Percentiles rank a stretch among this genome's conserved stretches.
Evolutionary conservation across 306 rosid species (phyloP).

Genomic region (Lagenaria siceraria): DNA sequence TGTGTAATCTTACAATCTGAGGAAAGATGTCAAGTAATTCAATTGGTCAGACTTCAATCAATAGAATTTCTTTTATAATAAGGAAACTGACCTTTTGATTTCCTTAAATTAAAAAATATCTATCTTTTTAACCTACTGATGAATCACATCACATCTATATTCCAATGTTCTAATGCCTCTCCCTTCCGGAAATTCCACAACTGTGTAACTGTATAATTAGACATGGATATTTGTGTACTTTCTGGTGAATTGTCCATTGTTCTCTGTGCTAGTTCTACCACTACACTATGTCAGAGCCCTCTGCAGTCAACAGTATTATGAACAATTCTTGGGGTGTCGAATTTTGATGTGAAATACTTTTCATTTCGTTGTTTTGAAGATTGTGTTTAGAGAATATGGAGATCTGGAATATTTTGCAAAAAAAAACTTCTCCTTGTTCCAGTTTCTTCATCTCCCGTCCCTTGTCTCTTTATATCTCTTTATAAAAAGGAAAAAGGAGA

Average conservation of each 20-base stretch:
- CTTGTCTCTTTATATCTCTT: neutral
- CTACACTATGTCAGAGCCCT: neutral
- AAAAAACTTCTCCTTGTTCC: neutral
- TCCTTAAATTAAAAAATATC: neutral
- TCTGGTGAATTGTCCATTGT: neutral
- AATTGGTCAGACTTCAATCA: neutral
- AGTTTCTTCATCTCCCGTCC: neutral
- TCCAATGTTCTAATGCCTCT: neutral
- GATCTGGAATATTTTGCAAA: neutral
- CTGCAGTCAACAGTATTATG: neutral
- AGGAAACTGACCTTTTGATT: neutral
- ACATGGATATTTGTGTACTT: neutral
- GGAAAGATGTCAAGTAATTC: neutral
- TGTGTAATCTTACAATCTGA: neutral
- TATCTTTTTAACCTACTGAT: neutral
- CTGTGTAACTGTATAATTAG: neutral
- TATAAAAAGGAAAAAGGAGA: neutral
- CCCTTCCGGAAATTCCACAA: neutral
- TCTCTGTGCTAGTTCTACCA: neutral
- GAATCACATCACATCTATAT: neutral
- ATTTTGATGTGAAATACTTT: neutral
- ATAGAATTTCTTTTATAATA: neutral
- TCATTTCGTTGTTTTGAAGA: neutral
- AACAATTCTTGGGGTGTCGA: neutral
- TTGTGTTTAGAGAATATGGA: neutral